phyloP scores from a whole-genome alignment of 2,329 filamentous ascomycete species.

The Penicillium sp. region DNA sequence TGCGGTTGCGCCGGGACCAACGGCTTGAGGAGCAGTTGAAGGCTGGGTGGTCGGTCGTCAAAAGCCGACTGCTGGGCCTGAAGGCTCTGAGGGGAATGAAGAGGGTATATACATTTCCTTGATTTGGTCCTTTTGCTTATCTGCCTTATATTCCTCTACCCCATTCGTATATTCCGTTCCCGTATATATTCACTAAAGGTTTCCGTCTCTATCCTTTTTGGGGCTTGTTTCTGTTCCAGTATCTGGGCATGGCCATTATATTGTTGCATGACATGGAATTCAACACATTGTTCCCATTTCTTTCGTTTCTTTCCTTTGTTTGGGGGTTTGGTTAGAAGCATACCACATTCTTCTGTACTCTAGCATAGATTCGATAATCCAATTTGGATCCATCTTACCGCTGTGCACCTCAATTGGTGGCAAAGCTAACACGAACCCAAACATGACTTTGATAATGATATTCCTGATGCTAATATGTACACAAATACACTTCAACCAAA shows the following conservation, averaged over 20 bases:
- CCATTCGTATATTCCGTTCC: conserved; percentile 8
- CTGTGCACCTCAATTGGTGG: not conserved
- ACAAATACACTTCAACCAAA: conserved; percentile 37
- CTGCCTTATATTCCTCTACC: not conserved
- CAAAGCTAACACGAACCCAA: not conserved
- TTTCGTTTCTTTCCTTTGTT: conserved; percentile 16
- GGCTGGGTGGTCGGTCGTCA: conserved; percentile 40
- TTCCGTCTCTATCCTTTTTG: not conserved
- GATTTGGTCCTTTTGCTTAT: conserved; percentile 6
- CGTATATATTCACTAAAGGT: conserved; percentile 15
- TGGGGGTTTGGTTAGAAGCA: conserved; percentile 16
- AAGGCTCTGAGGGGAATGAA: conserved; percentile 31
- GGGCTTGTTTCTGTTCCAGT: conserved; percentile 4
- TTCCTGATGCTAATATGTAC: conserved; percentile 48
- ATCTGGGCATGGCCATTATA: not conserved
- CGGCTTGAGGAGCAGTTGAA: conserved; percentile 46
- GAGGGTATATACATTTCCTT: conserved; percentile 33
- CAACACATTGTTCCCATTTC: not conserved
- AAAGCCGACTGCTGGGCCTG: conserved; percentile 35
- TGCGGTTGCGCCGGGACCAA: conserved; percentile 48
- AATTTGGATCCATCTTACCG: not conserved
- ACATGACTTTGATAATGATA: conserved; percentile 21
- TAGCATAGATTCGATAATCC: conserved; percentile 19
- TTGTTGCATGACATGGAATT: not conserved
- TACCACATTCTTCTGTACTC: conserved; percentile 14